phyloP scores from a whole-genome alignment of 768 basidiomycete genomes.

The Suillus lakei region DNA sequence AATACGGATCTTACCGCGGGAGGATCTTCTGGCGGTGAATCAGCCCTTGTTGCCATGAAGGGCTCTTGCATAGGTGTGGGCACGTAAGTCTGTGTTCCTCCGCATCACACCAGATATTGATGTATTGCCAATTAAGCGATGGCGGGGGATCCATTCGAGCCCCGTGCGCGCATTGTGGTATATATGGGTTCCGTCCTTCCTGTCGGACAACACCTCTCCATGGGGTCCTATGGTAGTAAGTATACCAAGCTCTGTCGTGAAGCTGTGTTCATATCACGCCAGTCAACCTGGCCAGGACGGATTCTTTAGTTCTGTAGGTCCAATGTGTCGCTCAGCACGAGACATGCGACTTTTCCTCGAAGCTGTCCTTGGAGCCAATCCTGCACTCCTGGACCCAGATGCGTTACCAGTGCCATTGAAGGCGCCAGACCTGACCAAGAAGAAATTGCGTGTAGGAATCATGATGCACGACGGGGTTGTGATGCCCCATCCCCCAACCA shows the following conservation, averaged over 20 bases:
- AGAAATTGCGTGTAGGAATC: conserved; percentile 34
- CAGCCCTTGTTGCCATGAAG: conserved; percentile 49
- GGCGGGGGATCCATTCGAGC: conserved; percentile 45
- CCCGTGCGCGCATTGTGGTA: conserved; percentile 40
- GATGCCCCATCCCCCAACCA: conserved; percentile 45
- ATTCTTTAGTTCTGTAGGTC: conserved; percentile 39
- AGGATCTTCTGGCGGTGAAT: conserved; percentile 60
- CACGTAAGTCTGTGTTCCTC: conserved; percentile 30
- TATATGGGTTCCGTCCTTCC: conserved; percentile 48
- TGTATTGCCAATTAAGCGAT: conserved; percentile 19
- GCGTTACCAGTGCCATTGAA: conserved; percentile 34
- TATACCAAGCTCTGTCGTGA: neutral
- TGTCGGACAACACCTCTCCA: conserved; percentile 34
- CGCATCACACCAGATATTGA: neutral
- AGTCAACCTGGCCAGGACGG: conserved; percentile 37
- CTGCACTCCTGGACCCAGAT: conserved; percentile 46
- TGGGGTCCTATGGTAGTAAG: conserved; percentile 23
- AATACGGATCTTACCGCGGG: conserved; percentile 49
- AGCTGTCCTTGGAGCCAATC: conserved; percentile 34
- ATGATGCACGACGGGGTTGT: conserved; percentile 44
- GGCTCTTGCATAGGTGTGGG: conserved; percentile 52
- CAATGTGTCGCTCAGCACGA: conserved; percentile 33
- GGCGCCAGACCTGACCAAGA: conserved; percentile 30
- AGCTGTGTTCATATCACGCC: conserved; percentile 16
- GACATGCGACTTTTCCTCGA: conserved; percentile 17